Percentiles rank a stretch among this genome's conserved stretches.
Conservation (phyloP, 208 protist species). For the Acanthamoeba sp. region DNA sequence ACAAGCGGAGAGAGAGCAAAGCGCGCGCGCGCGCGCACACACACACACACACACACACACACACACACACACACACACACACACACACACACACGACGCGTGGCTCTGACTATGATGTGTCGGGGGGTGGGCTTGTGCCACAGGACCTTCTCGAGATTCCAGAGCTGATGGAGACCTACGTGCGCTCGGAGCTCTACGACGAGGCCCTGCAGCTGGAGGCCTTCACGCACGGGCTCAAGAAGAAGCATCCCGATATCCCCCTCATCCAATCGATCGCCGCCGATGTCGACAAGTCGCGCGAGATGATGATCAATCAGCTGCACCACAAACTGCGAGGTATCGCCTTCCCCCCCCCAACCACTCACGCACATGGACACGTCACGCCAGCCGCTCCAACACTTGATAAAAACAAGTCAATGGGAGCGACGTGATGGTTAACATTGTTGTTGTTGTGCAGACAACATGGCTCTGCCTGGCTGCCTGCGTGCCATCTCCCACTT, state of each 20-base stretch:
- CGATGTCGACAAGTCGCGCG: constrained; percentile 35
- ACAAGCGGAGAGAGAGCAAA: background rate
- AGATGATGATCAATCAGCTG: constrained; percentile 77
- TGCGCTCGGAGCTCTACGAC: constrained; percentile 81
- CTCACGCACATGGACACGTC: too few relatives aligned
- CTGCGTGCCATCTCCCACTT: constrained; percentile 73
- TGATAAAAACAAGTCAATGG: background rate
- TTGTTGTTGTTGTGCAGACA: background rate
- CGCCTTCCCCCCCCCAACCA: background rate
- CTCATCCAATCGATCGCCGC: constrained; percentile 66
- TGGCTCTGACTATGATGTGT: too few relatives aligned
- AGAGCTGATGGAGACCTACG: constrained; percentile 82
- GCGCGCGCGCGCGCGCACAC: background rate
- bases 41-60: too few relatives aligned
- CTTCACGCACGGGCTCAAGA: constrained; percentile 23
- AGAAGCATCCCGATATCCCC: constrained; percentile 54
- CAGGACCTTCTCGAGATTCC: constrained; percentile 81
- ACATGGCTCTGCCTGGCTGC: constrained; percentile 77
- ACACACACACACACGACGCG: too few relatives aligned
- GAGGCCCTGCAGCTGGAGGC: constrained; percentile 79
- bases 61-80: too few relatives aligned
- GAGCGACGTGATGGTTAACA: background rate
- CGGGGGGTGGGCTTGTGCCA: background rate
- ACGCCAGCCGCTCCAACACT: too few relatives aligned
- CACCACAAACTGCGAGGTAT: background rate